These are phyloP conservation scores for Penicillium malachiteum DNA, from an alignment of 495 filamentous ascomycete species.

Conservation along the genomic window DNA sequence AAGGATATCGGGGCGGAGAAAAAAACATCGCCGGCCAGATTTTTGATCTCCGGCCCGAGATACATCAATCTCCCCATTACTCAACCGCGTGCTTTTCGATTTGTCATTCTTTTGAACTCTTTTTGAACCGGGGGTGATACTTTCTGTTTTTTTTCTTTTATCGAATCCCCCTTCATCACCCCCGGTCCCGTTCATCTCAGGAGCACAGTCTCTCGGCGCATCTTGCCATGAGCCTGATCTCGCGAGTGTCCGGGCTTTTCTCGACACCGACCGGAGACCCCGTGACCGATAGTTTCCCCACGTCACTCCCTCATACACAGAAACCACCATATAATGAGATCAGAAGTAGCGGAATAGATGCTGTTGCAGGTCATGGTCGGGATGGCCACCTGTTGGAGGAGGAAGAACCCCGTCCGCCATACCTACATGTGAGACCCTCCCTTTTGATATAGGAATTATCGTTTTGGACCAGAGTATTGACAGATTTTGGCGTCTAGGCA, in stretches of 20 bases:
- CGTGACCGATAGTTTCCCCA: not conserved
- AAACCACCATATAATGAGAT: too few relatives aligned
- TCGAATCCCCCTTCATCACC: constrained; percentile 13
- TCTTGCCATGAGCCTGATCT: constrained; percentile 50
- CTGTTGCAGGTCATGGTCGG: constrained; percentile 12
- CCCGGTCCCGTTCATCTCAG: constrained; percentile 33
- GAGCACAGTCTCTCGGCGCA: constrained; percentile 29
- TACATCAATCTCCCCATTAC: constrained; percentile 10
- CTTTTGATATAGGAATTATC: not conserved
- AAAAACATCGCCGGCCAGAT: constrained; percentile 41
- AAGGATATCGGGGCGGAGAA: constrained; percentile 25
- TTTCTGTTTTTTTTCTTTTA: constrained; percentile 9
- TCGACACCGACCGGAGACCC: constrained; percentile 33
- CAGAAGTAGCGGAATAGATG: not conserved
- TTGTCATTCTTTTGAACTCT: constrained; percentile 22
- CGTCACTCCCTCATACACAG: not conserved
- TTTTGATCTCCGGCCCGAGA: constrained; percentile 27
- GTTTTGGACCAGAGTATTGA: constrained; percentile 5
- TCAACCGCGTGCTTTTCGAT: constrained; percentile 9
- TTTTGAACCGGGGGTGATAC: constrained; percentile 17
- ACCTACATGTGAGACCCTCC: constrained; percentile 58
- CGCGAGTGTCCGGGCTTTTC: constrained; percentile 46
- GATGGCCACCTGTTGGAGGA: constrained; percentile 24
- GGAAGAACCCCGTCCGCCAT: constrained; percentile 59
- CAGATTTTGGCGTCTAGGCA: constrained; percentile 50